Percentiles rank a stretch among this genome's conserved stretches.
These are phyloP conservation scores for Epichloe sylvatica DNA, from an alignment of 2,329 filamentous ascomycete genomes.

Conservation along the genomic window DNA sequence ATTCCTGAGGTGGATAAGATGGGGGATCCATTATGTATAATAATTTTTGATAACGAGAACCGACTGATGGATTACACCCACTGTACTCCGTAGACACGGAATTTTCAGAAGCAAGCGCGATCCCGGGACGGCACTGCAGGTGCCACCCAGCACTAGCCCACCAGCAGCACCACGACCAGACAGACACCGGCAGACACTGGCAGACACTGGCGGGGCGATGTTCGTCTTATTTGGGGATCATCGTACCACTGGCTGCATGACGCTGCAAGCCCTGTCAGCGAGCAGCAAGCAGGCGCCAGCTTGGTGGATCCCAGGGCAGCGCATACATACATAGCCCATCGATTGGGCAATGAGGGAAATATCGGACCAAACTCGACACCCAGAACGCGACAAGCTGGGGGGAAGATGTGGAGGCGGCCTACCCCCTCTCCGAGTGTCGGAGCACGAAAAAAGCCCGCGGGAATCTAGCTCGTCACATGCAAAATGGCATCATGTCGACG, in stretches of 20 bases:
- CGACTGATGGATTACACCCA: neutral
- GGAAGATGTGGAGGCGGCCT: neutral
- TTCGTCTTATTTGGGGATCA: neutral
- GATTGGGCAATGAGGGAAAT: neutral
- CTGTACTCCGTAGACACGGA: neutral
- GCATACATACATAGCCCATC: neutral
- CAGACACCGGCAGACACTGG: neutral
- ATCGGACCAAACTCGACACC: neutral
- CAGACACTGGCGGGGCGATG: neutral
- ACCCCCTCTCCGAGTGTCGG: neutral
- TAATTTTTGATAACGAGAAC: slow-evolving; percentile 1
- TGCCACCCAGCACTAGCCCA: neutral
- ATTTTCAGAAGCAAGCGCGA: slow-evolving; percentile 1
- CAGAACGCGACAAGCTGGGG: neutral
- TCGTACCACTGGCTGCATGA: neutral
- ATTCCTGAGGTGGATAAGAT: neutral
- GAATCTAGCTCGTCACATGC: too few relatives aligned
- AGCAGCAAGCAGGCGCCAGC: neutral
- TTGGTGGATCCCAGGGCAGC: neutral
- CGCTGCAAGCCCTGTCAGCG: neutral
- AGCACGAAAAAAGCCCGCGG: neutral
- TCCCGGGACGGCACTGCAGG: neutral
- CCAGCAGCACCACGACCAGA: neutral
- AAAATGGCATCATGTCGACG: too few relatives aligned
- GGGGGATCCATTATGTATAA: slow-evolving; percentile 1